Conservation (phyloP, 2,329 filamentous ascomycete genomes). For the Sporothrix inflata region DNA sequence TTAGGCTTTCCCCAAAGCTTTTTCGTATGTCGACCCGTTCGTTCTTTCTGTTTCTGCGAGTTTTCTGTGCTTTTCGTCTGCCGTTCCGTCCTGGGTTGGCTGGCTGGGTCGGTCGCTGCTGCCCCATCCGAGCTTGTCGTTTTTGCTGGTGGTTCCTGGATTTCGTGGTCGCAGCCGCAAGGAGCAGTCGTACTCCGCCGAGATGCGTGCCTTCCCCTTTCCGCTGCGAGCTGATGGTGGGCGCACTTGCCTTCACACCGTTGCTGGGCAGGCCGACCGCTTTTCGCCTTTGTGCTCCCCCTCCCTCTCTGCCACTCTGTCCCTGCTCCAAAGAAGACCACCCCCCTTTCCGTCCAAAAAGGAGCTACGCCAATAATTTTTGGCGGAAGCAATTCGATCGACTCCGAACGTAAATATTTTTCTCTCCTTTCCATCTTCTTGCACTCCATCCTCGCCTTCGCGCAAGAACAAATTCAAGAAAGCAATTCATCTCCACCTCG, state of each 20-base stretch:
- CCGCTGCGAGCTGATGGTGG: not conserved
- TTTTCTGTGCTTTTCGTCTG: conserved; percentile 21
- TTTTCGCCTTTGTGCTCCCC: conserved; percentile 19
- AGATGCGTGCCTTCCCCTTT: conserved; percentile 25
- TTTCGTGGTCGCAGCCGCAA: conserved; percentile 15
- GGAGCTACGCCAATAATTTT: conserved; percentile 32
- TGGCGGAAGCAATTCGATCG: conserved; percentile 27
- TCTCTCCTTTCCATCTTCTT: conserved; percentile 23
- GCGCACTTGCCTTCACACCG: conserved; percentile 24
- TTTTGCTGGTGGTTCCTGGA: conserved; percentile 23
- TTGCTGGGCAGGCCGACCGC: conserved; percentile 30
- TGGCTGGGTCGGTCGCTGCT: conserved; percentile 16
- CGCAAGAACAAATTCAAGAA: not conserved
- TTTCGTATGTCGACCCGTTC: not conserved
- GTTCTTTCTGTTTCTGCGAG: conserved; percentile 20
- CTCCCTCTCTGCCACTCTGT: not conserved
- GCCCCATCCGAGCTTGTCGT: conserved; percentile 13
- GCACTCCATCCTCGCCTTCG: conserved; percentile 17
- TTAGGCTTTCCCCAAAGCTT: conserved; percentile 39
- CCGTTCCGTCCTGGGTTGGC: conserved; percentile 12
- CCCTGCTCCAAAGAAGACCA: conserved; percentile 13
- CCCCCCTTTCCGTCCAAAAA: conserved; percentile 25
- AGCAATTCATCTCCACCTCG: conserved; percentile 17
- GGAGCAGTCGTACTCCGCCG: conserved; percentile 15
- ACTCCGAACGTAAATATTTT: conserved; percentile 30